Evolutionary conservation across 139 green algal genomes (phyloP).

Genomic region (Pedinophyceae sp.): DNA sequence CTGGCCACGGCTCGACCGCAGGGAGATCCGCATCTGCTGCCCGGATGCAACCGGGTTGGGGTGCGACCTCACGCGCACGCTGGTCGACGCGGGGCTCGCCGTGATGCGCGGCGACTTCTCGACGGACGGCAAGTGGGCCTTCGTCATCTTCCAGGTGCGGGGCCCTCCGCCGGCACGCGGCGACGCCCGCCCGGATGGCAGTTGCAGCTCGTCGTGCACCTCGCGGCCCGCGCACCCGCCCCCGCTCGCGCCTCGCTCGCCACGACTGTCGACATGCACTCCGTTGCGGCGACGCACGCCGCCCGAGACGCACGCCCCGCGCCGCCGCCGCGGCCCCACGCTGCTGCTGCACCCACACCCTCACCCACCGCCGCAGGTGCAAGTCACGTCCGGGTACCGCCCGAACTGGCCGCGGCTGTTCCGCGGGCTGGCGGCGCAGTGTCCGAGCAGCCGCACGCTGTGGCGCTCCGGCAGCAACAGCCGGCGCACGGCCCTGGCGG

Average conservation of each 20-base stretch:
- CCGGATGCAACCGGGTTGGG: constrained; percentile 14
- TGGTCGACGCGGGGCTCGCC: constrained; percentile 12
- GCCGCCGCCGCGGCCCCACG: no score
- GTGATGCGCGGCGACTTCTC: constrained; percentile 15
- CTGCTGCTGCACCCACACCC: no score
- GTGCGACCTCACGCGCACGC: constrained; percentile 4
- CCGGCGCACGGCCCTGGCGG: neutral
- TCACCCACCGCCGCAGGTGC: no score
- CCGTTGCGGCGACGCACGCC: no score
- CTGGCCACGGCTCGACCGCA: no score
- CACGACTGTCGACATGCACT: no score
- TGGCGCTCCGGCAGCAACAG: neutral
- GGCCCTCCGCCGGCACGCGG: neutral
- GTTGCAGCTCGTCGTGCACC: neutral
- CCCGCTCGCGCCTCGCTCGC: no score
- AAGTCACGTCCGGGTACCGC: no score
- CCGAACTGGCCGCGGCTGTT: neutral
- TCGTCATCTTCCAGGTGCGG: constrained; percentile 10
- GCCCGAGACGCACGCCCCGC: no score
- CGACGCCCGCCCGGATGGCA: neutral
- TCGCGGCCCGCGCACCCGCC: neutral
- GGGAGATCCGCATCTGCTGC: constrained; percentile 3
- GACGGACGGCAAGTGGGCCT: constrained; percentile 15
- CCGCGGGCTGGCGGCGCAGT: constrained; percentile 1
- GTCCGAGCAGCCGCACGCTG: no score